Percentiles rank a stretch among this genome's conserved stretches.
phyloP scores from a whole-genome alignment of 441 rosid species.

The Croton laevigatus region DNA sequence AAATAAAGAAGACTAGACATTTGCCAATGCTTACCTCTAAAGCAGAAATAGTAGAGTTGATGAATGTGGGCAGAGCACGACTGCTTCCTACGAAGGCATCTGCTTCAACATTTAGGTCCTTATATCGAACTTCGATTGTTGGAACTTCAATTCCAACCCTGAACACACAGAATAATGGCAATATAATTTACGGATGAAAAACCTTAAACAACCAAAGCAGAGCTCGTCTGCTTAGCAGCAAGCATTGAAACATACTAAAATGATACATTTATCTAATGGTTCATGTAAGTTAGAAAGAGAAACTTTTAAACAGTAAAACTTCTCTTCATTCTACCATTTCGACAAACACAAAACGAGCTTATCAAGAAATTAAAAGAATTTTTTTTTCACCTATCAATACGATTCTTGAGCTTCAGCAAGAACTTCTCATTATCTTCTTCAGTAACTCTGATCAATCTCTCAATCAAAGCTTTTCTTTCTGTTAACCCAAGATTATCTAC shows the following conservation, averaged over 20 bases:
- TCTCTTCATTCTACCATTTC: neutral
- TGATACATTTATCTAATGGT: neutral
- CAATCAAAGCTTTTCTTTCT: constrained; percentile 48
- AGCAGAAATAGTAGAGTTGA: constrained; percentile 37
- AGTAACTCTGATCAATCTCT: constrained; percentile 52
- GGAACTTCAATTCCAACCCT: constrained; percentile 69
- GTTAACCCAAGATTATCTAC: constrained; percentile 43
- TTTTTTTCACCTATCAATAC: constrained; percentile 47
- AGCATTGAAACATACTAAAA: neutral
- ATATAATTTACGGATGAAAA: too few species aligned
- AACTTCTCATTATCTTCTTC: constrained; percentile 70
- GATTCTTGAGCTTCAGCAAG: constrained; percentile 61
- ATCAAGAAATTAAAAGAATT: neutral
- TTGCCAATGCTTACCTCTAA: constrained; percentile 35
- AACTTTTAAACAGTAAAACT: neutral
- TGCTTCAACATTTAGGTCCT: constrained; percentile 58
- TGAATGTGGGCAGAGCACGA: constrained; percentile 52
- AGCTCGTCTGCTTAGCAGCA: neutral
- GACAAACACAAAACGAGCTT: neutral
- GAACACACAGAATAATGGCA: neutral
- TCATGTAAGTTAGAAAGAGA: neutral
- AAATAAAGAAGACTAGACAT: neutral
- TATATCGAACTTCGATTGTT: constrained; percentile 63
- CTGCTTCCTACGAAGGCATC: constrained; percentile 58
- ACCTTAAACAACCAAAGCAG: neutral